Evolutionary conservation across 257 asterid genomes (phyloP).

Genomic region (Jacaranda copaia): DNA sequence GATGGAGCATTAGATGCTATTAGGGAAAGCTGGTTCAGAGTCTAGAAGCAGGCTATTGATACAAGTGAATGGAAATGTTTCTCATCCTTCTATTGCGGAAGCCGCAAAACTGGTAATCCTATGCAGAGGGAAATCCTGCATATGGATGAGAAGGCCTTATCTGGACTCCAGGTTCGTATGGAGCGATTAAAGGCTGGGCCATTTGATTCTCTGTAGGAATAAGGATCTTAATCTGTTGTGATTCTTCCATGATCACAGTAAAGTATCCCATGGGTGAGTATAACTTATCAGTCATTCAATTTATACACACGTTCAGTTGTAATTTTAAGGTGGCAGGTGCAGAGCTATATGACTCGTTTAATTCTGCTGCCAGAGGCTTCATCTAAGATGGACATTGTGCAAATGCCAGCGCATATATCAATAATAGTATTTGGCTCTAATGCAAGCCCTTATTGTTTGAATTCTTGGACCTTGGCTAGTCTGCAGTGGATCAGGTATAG

Average conservation of each 20-base stretch:
- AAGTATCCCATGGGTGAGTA: conserved; percentile 39
- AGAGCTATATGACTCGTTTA: too few species aligned
- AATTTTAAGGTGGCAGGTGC: too few species aligned
- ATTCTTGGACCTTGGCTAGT: too few species aligned
- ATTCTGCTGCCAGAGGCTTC: too few species aligned
- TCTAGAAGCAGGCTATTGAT: conserved; percentile 60
- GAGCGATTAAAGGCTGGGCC: conserved; percentile 92
- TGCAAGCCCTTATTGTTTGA: too few species aligned
- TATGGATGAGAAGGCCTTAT: conserved; percentile 95
- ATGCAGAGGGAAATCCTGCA: conserved; percentile 73
- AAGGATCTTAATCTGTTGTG: not conserved
- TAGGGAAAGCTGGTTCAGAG: conserved; percentile 81
- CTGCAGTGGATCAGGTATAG: too few species aligned
- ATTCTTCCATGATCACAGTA: conserved; percentile 43
- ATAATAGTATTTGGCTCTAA: too few species aligned
- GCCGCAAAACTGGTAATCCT: conserved; percentile 50
- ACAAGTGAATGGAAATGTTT: conserved; percentile 61
- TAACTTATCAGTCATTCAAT: too few species aligned
- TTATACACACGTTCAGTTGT: too few species aligned
- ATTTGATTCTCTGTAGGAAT: conserved; percentile 64
- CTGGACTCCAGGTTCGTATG: conserved; percentile 99
- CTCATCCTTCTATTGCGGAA: conserved; percentile 53
- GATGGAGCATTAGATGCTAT: conserved; percentile 92
- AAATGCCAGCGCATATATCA: too few species aligned
- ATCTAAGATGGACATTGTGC: too few species aligned